Conservation (phyloP, 2,329 filamentous ascomycete genomes). For the Thermoascus crustaceus region DNA sequence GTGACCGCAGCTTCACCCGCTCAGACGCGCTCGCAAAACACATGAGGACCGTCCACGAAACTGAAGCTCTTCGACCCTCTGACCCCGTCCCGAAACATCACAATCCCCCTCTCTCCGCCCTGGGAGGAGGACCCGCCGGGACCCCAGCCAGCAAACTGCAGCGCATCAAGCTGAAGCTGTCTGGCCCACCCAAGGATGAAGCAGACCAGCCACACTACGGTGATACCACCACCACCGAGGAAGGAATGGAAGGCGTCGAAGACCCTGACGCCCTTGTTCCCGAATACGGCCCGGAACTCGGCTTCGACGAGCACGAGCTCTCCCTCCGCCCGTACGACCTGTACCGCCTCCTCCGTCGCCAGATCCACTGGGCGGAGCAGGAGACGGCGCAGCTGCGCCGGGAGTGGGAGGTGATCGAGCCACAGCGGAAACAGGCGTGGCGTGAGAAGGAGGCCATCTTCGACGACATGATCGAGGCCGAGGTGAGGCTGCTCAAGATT, state of each 20-base stretch:
- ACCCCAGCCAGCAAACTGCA: slow-evolving; percentile 28
- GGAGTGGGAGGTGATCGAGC: slow-evolving; percentile 32
- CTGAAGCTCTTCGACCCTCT: slow-evolving; percentile 74
- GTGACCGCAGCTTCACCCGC: slow-evolving; percentile 90
- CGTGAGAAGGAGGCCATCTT: slow-evolving; percentile 36
- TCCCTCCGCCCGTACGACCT: slow-evolving; percentile 34
- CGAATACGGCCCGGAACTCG: slow-evolving; percentile 33
- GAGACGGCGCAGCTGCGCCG: slow-evolving; percentile 31
- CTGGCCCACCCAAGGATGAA: slow-evolving; percentile 27
- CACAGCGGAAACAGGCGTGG: slow-evolving; percentile 32
- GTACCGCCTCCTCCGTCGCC: slow-evolving; percentile 38
- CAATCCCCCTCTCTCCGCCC: slow-evolving; percentile 22
- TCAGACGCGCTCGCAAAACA: slow-evolving; percentile 96
- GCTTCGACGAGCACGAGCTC: slow-evolving; percentile 38
- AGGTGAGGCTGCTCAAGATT: slow-evolving; percentile 28
- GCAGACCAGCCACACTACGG: slow-evolving; percentile 14
- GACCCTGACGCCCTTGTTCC: slow-evolving; percentile 30
- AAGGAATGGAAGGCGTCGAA: slow-evolving; percentile 22
- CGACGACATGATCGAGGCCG: slow-evolving; percentile 36
- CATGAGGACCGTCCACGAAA: slow-evolving; percentile 98
- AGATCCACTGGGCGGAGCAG: slow-evolving; percentile 41
- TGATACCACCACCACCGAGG: slow-evolving; percentile 20
- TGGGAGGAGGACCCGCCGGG: slow-evolving; percentile 14
- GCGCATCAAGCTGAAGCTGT: slow-evolving; percentile 36
- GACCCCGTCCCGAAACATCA: slow-evolving; percentile 38